Evolutionary conservation across 2,329 filamentous ascomycete genomes (phyloP).

Genomic region (Diaporthe citri): DNA sequence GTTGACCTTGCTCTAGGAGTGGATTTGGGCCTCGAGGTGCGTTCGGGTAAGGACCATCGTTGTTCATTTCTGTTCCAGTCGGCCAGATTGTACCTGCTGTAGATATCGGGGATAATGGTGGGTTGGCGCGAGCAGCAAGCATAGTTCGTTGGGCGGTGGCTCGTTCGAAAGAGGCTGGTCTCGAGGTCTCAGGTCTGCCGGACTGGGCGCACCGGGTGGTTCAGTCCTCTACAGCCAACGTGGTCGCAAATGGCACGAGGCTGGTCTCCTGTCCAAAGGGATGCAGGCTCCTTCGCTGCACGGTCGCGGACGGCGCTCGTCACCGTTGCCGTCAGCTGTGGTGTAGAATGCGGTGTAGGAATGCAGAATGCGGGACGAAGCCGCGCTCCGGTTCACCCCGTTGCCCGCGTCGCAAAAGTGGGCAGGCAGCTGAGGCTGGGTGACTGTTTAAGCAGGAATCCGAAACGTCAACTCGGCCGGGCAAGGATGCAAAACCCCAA

Average conservation of each 20-base stretch:
- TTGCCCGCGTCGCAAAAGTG: conserved; percentile 36
- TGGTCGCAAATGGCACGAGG: conserved; percentile 6
- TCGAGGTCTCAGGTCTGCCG: conserved; percentile 23
- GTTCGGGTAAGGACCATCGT: conserved; percentile 65
- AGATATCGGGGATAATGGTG: conserved; percentile 85
- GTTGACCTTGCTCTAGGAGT: conserved; percentile 61
- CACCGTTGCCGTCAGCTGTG: conserved; percentile 29
- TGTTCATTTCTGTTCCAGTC: conserved; percentile 63
- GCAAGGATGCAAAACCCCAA: conserved; percentile 23
- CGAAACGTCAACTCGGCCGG: conserved; percentile 38
- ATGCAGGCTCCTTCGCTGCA: neutral
- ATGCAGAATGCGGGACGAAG: conserved; percentile 5
- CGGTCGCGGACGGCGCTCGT: conserved; percentile 31
- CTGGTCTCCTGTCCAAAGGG: neutral
- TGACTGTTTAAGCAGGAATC: conserved; percentile 21
- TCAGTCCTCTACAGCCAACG: conserved; percentile 8
- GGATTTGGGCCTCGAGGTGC: conserved; percentile 34
- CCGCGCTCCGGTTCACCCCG: conserved; percentile 12
- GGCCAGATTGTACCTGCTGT: conserved; percentile 88
- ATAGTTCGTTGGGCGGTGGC: conserved; percentile 32
- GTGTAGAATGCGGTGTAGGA: conserved; percentile 17
- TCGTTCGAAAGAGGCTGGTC: conserved; percentile 8
- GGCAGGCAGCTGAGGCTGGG: conserved; percentile 10
- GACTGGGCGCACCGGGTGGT: conserved; percentile 6
- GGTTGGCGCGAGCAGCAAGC: conserved; percentile 60